phyloP scores from a whole-genome alignment of 371 early-diverging fungal species.

The Mortierella polycephala region DNA sequence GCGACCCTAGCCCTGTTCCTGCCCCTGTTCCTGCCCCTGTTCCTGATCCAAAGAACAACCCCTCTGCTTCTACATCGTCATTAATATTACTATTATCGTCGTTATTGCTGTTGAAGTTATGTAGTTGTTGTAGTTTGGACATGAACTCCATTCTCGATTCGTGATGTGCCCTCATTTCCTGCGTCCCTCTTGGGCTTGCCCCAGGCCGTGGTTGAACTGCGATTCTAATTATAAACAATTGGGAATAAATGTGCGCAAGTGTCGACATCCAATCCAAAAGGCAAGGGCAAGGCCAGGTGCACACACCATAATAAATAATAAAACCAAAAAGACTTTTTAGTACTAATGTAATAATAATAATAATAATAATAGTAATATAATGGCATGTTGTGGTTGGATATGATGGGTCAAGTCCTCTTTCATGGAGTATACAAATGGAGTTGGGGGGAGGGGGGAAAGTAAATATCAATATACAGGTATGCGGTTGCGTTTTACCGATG shows the following conservation, averaged over 20 bases:
- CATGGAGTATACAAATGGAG: not conserved
- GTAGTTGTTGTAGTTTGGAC: constrained; percentile 26
- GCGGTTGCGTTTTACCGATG: constrained; percentile 15
- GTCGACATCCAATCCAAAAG: not conserved
- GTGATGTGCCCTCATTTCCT: constrained; percentile 40
- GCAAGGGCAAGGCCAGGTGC: not conserved
- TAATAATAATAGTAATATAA: not conserved
- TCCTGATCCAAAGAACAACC: too few species aligned
- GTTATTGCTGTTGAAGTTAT: not conserved
- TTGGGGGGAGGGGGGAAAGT: not conserved
- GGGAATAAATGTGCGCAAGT: not conserved
- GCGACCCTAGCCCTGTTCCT: too few species aligned
- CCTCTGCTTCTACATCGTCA: not conserved
- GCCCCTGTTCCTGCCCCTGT: too few species aligned
- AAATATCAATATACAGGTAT: not conserved
- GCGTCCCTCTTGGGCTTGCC: constrained; percentile 12
- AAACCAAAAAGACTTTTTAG: not conserved
- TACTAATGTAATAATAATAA: not conserved
- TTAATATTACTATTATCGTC: not conserved
- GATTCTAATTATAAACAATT: constrained; percentile 29
- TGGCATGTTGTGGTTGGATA: not conserved
- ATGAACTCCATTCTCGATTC: constrained; percentile 35
- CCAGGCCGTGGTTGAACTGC: constrained; percentile 35
- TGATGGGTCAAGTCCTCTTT: not conserved
- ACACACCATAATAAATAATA: not conserved